Evolutionary conservation across 345 rosid genomes (phyloP).

Genomic region (Lepidium didymum): DNA sequence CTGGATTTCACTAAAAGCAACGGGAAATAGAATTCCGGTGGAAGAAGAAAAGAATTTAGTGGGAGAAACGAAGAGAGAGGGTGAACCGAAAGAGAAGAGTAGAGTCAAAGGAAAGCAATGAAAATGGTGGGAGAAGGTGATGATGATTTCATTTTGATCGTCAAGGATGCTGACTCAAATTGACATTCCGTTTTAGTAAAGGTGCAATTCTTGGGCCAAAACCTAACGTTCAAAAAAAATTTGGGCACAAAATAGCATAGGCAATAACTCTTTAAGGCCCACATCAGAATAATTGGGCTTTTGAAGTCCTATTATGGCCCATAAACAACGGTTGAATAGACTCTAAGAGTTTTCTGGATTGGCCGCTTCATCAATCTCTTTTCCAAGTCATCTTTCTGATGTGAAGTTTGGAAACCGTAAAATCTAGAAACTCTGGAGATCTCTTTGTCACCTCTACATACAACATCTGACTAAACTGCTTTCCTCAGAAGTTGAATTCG

Average conservation of each 20-base stretch:
- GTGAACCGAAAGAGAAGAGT: not conserved
- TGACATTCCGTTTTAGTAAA: not conserved
- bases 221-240: too few relatives aligned
- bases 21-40: not conserved
- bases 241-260: not conserved
- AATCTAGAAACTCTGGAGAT: constrained; percentile 3
- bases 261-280: not conserved
- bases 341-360: not conserved
- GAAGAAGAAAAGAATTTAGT: constrained; percentile 3
- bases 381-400: not conserved
- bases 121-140: constrained; percentile 5
- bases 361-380: not conserved
- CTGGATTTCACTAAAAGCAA: not conserved
- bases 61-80: not conserved
- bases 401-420: not conserved
- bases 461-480: not conserved
- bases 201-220: constrained; percentile 3
- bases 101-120: constrained; percentile 17
- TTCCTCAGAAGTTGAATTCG: not conserved
- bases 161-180: not conserved
- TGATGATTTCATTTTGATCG: not conserved
- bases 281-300: not conserved
- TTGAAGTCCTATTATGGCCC: not conserved
- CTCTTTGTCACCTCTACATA: not conserved
- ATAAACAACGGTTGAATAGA: not conserved